phyloP scores from a whole-genome alignment of 768 basidiomycete genomes.

The Termitomyces sp. region DNA sequence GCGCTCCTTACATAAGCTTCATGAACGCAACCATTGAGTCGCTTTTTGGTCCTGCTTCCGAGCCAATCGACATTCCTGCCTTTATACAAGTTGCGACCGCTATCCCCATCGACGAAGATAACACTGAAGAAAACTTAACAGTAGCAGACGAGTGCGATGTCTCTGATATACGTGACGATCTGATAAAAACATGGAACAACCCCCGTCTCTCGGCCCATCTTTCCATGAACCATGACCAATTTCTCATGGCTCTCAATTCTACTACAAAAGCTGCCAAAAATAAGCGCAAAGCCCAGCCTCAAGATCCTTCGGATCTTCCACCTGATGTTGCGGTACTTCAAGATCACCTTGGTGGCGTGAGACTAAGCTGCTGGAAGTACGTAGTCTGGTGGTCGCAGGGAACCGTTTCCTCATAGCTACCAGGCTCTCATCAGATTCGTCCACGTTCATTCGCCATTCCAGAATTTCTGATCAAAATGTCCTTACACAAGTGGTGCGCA shows the following conservation, averaged over 20 bases:
- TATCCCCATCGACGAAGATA: constrained; percentile 2
- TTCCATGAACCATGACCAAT: constrained; percentile 43
- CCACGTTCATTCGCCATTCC: constrained; percentile 56
- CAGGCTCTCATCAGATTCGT: constrained; percentile 39
- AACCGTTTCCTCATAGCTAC: not conserved
- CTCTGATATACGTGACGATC: constrained; percentile 37
- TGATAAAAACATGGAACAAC: constrained; percentile 45
- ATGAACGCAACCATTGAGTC: constrained; percentile 33
- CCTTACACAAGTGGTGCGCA: constrained; percentile 34
- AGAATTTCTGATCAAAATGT: constrained; percentile 66
- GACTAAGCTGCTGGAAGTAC: constrained; percentile 60
- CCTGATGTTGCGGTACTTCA: constrained; percentile 45
- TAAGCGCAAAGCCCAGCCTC: constrained; percentile 24
- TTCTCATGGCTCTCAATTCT: constrained; percentile 27
- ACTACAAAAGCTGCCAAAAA: constrained; percentile 25
- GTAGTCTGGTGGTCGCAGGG: constrained; percentile 15
- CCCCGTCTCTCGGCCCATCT: constrained; percentile 55
- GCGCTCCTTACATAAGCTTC: constrained; percentile 5
- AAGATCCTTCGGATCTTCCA: constrained; percentile 33
- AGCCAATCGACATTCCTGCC: constrained; percentile 38
- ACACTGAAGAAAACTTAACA: constrained; percentile 11
- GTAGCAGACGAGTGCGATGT: constrained; percentile 37
- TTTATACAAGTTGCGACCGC: constrained; percentile 33
- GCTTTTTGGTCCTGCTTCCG: constrained; percentile 61
- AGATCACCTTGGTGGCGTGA: constrained; percentile 41